phyloP scores from a whole-genome alignment of 108 stramenopile species.

The Skeletonema menzelii region DNA sequence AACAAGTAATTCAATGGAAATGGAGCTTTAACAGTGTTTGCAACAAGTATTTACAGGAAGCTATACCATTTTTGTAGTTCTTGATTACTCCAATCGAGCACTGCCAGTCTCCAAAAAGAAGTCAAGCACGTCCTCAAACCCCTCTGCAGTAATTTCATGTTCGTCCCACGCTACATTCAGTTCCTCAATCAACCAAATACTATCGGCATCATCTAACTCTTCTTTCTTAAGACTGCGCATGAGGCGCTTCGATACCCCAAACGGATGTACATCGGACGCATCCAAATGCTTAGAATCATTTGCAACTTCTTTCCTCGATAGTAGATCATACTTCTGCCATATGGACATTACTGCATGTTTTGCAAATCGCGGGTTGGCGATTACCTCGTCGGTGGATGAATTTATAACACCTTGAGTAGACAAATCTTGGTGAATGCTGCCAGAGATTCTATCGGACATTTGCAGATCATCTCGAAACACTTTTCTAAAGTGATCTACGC shows the following conservation, averaged over 20 bases:
- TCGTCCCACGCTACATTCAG: conserved; percentile 49
- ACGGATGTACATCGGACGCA: conserved; percentile 11
- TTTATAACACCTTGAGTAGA: neutral
- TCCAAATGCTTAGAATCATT: conserved; percentile 1
- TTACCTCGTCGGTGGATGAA: neutral
- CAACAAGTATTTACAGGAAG: neutral
- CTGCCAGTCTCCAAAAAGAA: conserved; percentile 5
- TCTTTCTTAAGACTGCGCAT: conserved; percentile 16
- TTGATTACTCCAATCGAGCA: neutral
- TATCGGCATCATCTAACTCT: conserved; percentile 33
- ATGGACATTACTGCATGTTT: neutral
- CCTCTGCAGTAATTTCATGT: conserved; percentile 45
- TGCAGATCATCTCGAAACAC: conserved; percentile 10
- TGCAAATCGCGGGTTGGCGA: neutral
- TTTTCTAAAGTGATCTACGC: neutral
- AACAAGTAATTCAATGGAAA: too few species aligned
- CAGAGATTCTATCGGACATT: conserved; percentile 8
- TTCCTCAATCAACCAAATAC: conserved; percentile 46
- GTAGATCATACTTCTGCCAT: neutral
- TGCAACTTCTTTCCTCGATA: conserved; percentile 1
- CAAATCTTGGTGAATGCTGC: conserved; percentile 2
- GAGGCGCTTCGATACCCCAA: conserved; percentile 21
- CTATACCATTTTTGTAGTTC: neutral
- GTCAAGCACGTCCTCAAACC: conserved; percentile 21
- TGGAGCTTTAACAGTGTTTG: too few species aligned